A percentile compares a stretch with the other conserved stretches of the same genome.
These are phyloP conservation scores for Cladorrhinum sp. DNA, from an alignment of 2,329 filamentous ascomycete species.

Conservation along the genomic window DNA sequence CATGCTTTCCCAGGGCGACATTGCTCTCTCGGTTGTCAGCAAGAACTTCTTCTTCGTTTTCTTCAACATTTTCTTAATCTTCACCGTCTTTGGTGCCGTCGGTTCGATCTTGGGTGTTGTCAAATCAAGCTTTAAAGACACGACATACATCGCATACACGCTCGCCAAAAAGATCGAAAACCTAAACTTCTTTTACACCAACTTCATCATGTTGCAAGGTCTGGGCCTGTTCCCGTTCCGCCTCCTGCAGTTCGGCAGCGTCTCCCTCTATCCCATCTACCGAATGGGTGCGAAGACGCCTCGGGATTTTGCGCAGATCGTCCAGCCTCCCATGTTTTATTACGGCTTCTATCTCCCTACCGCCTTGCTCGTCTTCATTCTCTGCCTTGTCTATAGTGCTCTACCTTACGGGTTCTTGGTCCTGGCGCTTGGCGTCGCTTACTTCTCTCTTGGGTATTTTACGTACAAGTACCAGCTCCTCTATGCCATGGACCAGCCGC, in stretches of 20 bases:
- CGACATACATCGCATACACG: conserved; percentile 69
- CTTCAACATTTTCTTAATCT: conserved; percentile 97
- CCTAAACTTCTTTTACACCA: conserved; percentile 82
- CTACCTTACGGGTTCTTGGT: conserved; percentile 77
- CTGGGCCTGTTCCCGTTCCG: conserved; percentile 92
- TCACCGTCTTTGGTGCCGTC: conserved; percentile 83
- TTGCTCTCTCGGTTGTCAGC: conserved; percentile 90
- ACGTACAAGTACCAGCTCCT: conserved; percentile 96
- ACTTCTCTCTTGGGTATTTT: conserved; percentile 80
- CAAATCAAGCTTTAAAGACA: conserved; percentile 72
- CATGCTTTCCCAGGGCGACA: conserved; percentile 90
- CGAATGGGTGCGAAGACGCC: conserved; percentile 80
- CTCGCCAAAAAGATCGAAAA: conserved; percentile 73
- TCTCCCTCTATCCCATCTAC: conserved; percentile 78
- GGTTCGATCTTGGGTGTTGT: conserved; percentile 71
- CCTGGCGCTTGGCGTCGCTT: conserved; percentile 76
- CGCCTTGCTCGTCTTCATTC: conserved; percentile 87
- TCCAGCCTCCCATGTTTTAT: conserved; percentile 80
- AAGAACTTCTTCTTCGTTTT: conserved; percentile 99
- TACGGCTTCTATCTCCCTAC: conserved; percentile 96
- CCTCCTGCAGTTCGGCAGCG: conserved; percentile 82
- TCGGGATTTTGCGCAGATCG: conserved; percentile 79
- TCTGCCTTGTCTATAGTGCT: conserved; percentile 92
- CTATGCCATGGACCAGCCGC: conserved; percentile 97
- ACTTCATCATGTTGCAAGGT: conserved; percentile 89